Evolutionary conservation across 768 basidiomycete species (phyloP), one percentile per base, ranked within the genome.

Genomic region (Boletus pseudo-olivaceus): DNA sequence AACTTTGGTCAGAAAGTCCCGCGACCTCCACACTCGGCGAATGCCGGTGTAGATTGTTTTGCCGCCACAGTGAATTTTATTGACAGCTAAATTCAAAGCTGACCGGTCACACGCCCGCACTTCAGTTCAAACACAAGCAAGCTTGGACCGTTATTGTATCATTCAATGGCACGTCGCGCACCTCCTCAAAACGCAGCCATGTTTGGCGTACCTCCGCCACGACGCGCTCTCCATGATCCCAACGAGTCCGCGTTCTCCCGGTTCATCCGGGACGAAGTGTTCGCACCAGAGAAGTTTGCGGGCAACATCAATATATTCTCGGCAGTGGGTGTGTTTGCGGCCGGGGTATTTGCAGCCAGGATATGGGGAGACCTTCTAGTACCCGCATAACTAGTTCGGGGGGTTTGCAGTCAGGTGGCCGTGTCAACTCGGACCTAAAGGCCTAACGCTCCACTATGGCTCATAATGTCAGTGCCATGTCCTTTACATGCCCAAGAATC

Each of bases 281-380:
- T 79, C 53, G 79, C 87, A 46, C 85, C 85, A 10, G 88, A 91
- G 59, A 90, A 91, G 69, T 62, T 86, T 15, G 74, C 78, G 12
- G 90, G 90, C 54, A 93, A 92, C 67, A 62, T 90, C 64, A 88
- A 78, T 64, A 80, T 91, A 56, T 61, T 84, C 42, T 82, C 84
- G 8, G 85, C 85, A 19, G 72, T 85, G 7, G 75, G 78, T 7
- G 71, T 90, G 56, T 93, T 92, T 62, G 71, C 82, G 26, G 87
- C 81, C 29, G 88, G 88, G 4, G 83, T 93, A 53, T 69, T 84
- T 41, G 82, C 76, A 14, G 82, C 85, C 15, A 83, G 89, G 68
- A 81, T 82, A 39, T 96, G 87, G 80, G 91, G 91, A 11, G 88
- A 87, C 39, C 67, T 88, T 40, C 80, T 92, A 74, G 79, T 92